Base-by-base conservation (phyloP, 1,284 basidiomycete species). In the Fomitopsis betulina region DNA sequence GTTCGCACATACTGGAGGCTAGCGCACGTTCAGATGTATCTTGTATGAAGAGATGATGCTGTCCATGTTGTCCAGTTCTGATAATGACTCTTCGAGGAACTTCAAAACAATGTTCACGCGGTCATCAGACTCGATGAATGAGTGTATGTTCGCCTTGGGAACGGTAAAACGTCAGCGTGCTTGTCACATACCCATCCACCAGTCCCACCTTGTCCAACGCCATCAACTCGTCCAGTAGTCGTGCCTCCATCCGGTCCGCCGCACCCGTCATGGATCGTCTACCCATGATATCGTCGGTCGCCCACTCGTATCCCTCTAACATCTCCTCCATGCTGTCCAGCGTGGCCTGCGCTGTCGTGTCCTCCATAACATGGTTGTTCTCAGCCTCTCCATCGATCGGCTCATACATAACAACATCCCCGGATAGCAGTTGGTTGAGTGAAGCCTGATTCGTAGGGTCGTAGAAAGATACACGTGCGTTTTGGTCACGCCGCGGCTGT, bases 261-360 rank as follows among this genome's bases (percentile, higher is more conserved):
- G 90, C 85, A n/a, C 89, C 89, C 64, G 82, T 79, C 21, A 76
- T 77, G 57, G 83, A 79, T 63, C 83, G 85, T 62, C 82, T 75
- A 15, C 82, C 81, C 40, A 89, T 76, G 25, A 86, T 77, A 70
- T 86, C 82, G 62, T 90, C 89, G 61, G 84, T 85, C 0, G 89
- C 86, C 94, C 94, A 98, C 71, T 99, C 96, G 69, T 98, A 96
- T 0, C 96, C 96, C 68, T 99, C 96, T 10, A 99, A 81, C 93
- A 99, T 96, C 71, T 99, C 97, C 70, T 99, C 97, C 3, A 99
- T 93, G 71, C 87, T 96, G 9, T 88, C 79, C 72, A 97, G 82
- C 5, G 91, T 92, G 6, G 88, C 91, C 65, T 92, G 87, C 12
- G 87, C 84, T 55, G 82, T 83, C 64, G 89, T 90, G 45, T 88